Evolutionary conservation across 306 rosid species (phyloP), one percentile per base, ranked within the genome.

Genomic region (Quercus engelmannii): DNA sequence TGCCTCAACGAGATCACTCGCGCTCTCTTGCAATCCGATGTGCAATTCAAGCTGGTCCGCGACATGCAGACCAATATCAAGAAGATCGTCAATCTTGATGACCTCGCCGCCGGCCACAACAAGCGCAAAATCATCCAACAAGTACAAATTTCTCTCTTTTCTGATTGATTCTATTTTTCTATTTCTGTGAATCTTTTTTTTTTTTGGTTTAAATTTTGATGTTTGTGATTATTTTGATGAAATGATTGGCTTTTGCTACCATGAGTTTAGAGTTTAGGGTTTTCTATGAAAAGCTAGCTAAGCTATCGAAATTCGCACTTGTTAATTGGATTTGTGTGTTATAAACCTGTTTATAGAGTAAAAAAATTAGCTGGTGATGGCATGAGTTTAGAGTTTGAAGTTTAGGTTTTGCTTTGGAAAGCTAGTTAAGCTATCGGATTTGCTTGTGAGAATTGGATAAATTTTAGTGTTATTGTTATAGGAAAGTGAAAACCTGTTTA

Each of bases 1-100:
- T 92, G 97, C 79, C 93, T 92, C 69, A 91, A 94, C 71, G 98
- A 91, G 80, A 94, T 94, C 89, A 88, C 97, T 5, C 94, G 97
- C 31, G 97, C 98, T 49, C 93, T 94, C 26, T 89, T 94, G 4
- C 94, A 94, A 79, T 76, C 98, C 82, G 94, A 91, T 88, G 99
- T 91, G 1, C 94, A 91, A 83, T 92, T 94, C 91, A 92, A 89
- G 82, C 95, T 91, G 23, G 97, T 92, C n/a, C 88, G 90, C 1
- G 94, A 89, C 17, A 92, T 91, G 97, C 97, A 94, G 84, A 83
- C 90, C 69, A 94, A 91, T 61, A 94, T 94, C 49, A 94, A 94
- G 88, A 87, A 81, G 81, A 94, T 91, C 6, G 97, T 94, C 67
- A 92, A 92, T 69, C 86, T 94, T 28, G 97, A 90, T 1, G 91